Conservation (phyloP, 306 rosid species). For the Cicer cuneatum region DNA sequence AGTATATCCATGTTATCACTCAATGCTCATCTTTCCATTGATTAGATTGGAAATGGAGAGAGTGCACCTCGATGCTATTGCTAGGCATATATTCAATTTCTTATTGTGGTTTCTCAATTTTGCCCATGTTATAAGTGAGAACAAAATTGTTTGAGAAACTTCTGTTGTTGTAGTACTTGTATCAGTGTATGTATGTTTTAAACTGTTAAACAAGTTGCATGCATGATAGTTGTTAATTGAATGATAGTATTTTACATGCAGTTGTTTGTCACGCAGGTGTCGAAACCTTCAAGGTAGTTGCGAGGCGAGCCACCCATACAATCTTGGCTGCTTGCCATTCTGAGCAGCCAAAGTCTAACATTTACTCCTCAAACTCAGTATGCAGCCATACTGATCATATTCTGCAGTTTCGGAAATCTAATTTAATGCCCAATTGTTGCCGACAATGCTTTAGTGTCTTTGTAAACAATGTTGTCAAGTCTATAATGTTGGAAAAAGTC, state of each 20-base stretch:
- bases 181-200: neutral
- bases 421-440: conserved; percentile 64
- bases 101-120: conserved; percentile 7
- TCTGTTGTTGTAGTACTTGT: neutral
- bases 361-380: conserved; percentile 40
- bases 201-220: conserved; percentile 23
- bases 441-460: conserved; percentile 61
- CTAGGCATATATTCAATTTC: neutral
- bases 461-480: conserved; percentile 61
- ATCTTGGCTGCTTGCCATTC: conserved; percentile 69
- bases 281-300: conserved; percentile 61
- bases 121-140: conserved; percentile 4
- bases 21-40: conserved; percentile 22
- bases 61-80: neutral
- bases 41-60: neutral
- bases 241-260: conserved; percentile 26
- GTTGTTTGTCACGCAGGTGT: conserved; percentile 52
- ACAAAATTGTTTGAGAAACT: conserved; percentile 20
- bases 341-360: conserved; percentile 46
- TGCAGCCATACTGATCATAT: conserved; percentile 56
- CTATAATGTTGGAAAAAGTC: conserved; percentile 50
- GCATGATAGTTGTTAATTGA: conserved; percentile 31
- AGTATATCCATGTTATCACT: conserved; percentile 1
- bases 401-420: conserved; percentile 48
- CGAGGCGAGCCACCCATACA: conserved; percentile 74